Evolutionary conservation across 2,329 filamentous ascomycete species (phyloP), one percentile per base, ranked within the genome.

Genomic region (Cadophora sp.): DNA sequence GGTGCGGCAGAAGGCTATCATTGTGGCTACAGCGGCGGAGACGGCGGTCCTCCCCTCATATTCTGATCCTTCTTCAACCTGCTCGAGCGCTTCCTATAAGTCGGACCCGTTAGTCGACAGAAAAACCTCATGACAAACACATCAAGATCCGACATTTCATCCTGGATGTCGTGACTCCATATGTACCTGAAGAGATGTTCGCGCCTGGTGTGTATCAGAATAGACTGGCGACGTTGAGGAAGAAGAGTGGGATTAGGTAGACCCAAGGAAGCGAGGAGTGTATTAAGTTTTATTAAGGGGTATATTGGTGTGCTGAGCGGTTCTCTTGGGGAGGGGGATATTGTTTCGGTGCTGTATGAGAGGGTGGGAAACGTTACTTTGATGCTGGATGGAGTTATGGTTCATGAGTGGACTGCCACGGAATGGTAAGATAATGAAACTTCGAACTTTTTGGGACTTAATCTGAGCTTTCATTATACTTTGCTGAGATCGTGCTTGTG

Each of bases 331-430:
- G 27, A 37, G 7, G 7, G 5, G 19, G 31, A 7, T 22, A 11
- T 43, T 11, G n/a, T 14, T 4, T 59, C 22, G 16, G 4, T 16
- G 9, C 9, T 22, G 1, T 59, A 59, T 24, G 56, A 43, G 31
- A 58, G n/a, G 12, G 34, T 59, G 56, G 56, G 56, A 12, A 59
- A 31, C 16, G 14, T 50, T 8, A 62, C 40, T 19, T 31, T 62
- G 24, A 62, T 62, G 46, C 14, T 62, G 59, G 59, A 62, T 50
- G 59, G 59, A 50, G 40, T 51, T 22, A 19, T 62, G 56, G 34
- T 59, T 37, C 31, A 40, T 40, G 56, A 59, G 34, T 1, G 12
- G 1, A 24, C 27, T 14, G 22, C 24, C 4, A 43, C 34, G 19
- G 4, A 26, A 1, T 59, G 56, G 56, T 59, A 59, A 27, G 55